A percentile compares a stretch with the other conserved stretches of the same genome.
Evolutionary conservation across 2,329 filamentous ascomycete genomes (phyloP).

Genomic region (Claviceps purpurea): DNA sequence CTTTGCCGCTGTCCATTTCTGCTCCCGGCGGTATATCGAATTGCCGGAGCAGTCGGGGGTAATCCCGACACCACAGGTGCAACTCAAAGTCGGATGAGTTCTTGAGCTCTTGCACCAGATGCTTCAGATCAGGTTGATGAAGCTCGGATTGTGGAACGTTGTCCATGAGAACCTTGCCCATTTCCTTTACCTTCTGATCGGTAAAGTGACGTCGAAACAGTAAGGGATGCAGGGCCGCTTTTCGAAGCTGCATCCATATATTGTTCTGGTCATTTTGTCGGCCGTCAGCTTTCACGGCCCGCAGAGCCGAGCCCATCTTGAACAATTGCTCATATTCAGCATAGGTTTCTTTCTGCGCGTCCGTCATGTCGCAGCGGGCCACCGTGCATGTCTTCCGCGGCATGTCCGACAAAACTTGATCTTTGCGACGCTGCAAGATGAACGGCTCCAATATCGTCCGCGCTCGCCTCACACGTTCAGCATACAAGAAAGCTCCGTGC

Average conservation of each 20-base stretch:
- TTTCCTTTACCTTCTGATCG: constrained; percentile 60
- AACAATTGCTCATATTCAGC: constrained; percentile 50
- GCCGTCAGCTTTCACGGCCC: constrained; percentile 32
- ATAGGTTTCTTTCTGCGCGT: constrained; percentile 62
- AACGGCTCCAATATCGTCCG: constrained; percentile 91
- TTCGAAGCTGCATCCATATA: constrained; percentile 79
- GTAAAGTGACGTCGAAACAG: constrained; percentile 73
- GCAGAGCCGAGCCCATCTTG: constrained; percentile 43
- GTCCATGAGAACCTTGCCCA: constrained; percentile 63
- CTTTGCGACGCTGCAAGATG: constrained; percentile 84
- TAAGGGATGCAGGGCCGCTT: constrained; percentile 83
- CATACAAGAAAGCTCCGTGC: constrained; percentile 73
- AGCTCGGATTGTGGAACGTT: constrained; percentile 46
- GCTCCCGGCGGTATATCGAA: constrained; percentile 41
- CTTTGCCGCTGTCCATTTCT: constrained; percentile 62
- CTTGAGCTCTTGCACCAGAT: constrained; percentile 42
- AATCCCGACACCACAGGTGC: constrained; percentile 52
- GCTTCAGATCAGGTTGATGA: constrained; percentile 35
- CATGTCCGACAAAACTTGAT: constrained; percentile 75
- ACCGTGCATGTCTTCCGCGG: constrained; percentile 68
- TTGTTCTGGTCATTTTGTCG: constrained; percentile 48
- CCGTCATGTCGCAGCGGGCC: constrained; percentile 67
- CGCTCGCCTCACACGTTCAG: constrained; percentile 73
- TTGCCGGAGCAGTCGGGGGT: constrained; percentile 33
- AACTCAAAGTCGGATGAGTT: constrained; percentile 50